phyloP scores from a whole-genome alignment of 2,329 filamentous ascomycete genomes.

The Pseudogymnoascus sp. region DNA sequence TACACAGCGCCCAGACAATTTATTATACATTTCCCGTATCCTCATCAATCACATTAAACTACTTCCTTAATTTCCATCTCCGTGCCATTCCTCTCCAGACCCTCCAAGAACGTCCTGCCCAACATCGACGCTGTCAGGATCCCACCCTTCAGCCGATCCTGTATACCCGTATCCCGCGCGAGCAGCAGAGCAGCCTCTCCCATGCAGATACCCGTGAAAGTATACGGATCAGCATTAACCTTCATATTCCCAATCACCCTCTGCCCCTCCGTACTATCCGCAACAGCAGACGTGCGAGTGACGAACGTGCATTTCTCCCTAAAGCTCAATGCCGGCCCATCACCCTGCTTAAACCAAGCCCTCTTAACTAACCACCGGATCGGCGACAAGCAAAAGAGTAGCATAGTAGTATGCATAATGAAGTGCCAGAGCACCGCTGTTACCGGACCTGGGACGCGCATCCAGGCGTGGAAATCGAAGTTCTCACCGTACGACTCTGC shows the following conservation, averaged over 20 bases:
- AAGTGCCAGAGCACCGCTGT: slow-evolving; percentile 43
- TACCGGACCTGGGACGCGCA: slow-evolving; percentile 41
- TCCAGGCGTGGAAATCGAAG: slow-evolving; percentile 49
- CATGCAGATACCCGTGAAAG: not conserved
- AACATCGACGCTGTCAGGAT: not conserved
- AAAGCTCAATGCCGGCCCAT: slow-evolving; percentile 33
- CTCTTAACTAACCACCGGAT: slow-evolving; percentile 36
- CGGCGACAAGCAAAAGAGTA: slow-evolving; percentile 31
- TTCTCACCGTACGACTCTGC: slow-evolving; percentile 49
- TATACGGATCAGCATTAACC: not conserved
- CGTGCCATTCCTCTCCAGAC: not conserved
- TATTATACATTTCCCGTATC: not conserved
- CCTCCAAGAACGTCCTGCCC: not conserved
- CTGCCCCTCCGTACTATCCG: not conserved
- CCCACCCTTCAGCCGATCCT: not conserved
- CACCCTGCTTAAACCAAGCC: slow-evolving; percentile 43
- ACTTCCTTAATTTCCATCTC: not conserved
- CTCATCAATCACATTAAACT: not conserved
- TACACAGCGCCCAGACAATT: not conserved
- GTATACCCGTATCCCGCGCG: not conserved
- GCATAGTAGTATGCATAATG: slow-evolving; percentile 33
- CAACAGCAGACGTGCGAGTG: not conserved
- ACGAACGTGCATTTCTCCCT: not conserved
- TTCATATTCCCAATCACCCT: not conserved
- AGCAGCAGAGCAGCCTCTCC: not conserved